Evolutionary conservation across 1,284 basidiomycete species (phyloP).

Genomic region (Tylopilus sp.): DNA sequence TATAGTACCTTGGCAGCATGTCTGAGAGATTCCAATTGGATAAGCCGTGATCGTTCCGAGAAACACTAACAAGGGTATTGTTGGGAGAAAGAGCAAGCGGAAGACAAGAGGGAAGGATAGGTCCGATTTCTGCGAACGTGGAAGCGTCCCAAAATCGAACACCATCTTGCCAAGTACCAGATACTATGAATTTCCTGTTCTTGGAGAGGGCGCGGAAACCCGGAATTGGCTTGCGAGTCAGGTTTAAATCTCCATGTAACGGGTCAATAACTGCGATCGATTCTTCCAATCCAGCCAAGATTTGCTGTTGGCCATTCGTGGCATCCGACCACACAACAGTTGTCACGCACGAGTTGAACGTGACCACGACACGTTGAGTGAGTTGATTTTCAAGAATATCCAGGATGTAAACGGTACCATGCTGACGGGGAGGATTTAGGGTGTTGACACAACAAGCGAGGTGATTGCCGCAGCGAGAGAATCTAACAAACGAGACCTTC

Average conservation of each 20-base stretch:
- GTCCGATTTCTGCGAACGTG: conserved; percentile 4
- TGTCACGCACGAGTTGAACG: background rate
- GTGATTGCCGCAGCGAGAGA: background rate
- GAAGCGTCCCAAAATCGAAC: conserved; percentile 9
- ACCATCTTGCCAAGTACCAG: background rate
- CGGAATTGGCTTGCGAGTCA: background rate
- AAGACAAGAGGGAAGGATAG: background rate
- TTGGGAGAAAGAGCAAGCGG: conserved; percentile 5
- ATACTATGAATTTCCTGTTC: conserved; percentile 5
- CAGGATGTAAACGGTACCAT: conserved; percentile 2
- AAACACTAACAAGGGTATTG: conserved; percentile 5
- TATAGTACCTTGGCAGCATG: conserved; percentile 6
- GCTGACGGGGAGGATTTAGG: background rate
- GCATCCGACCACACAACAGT: conserved; percentile 6
- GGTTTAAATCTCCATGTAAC: background rate
- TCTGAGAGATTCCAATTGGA: conserved; percentile 1
- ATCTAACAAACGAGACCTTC: background rate
- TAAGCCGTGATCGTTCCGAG: background rate
- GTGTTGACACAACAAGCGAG: conserved; percentile 3
- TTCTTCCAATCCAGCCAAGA: conserved; percentile 2
- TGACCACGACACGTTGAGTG: background rate
- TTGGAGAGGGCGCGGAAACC: conserved; percentile 2
- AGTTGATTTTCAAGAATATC: background rate
- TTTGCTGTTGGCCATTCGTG: background rate
- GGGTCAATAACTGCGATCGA: conserved; percentile 3